These are phyloP conservation scores for Suillus plorans DNA, from an alignment of 768 basidiomycete species.

Conservation along the genomic window DNA sequence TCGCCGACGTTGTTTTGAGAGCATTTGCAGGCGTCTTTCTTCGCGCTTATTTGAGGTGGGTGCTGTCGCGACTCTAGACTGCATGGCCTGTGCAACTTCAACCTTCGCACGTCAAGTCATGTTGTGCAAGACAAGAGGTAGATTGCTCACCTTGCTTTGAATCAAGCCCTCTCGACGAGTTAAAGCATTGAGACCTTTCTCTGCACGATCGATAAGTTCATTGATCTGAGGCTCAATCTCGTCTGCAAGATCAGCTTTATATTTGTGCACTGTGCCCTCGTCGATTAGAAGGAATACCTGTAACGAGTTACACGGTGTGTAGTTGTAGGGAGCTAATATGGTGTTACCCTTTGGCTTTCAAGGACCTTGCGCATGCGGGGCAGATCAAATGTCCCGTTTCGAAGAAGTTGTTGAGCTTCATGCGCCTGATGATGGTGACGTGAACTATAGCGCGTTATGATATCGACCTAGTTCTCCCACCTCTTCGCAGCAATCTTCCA, in stretches of 20 bases:
- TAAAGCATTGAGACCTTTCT: slow-evolving; percentile 62
- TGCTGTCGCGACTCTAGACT: slow-evolving; percentile 44
- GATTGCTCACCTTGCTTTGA: slow-evolving; percentile 56
- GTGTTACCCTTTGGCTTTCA: slow-evolving; percentile 60
- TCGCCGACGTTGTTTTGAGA: slow-evolving; percentile 64
- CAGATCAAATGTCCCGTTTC: slow-evolving; percentile 70
- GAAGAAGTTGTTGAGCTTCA: slow-evolving; percentile 67
- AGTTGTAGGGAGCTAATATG: background rate
- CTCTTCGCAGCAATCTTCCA: slow-evolving; percentile 84
- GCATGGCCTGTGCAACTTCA: slow-evolving; percentile 46
- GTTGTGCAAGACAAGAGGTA: slow-evolving; percentile 1
- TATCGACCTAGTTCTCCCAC: slow-evolving; percentile 30
- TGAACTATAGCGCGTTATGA: slow-evolving; percentile 1
- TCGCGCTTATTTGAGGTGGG: slow-evolving; percentile 64
- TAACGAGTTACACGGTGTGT: slow-evolving; percentile 4
- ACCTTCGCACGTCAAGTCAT: slow-evolving; percentile 37
- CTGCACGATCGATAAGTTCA: slow-evolving; percentile 70
- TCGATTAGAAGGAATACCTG: slow-evolving; percentile 77
- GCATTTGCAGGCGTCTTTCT: slow-evolving; percentile 59
- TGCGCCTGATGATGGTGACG: slow-evolving; percentile 44
- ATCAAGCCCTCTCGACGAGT: slow-evolving; percentile 61
- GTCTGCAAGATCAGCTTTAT: slow-evolving; percentile 73
- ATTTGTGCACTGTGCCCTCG: slow-evolving; percentile 68
- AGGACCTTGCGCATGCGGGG: slow-evolving; percentile 69
- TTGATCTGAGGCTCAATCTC: slow-evolving; percentile 81